Conservation (phyloP, 2,329 filamentous ascomycete species). For the Blastomyces parvus region DNA sequence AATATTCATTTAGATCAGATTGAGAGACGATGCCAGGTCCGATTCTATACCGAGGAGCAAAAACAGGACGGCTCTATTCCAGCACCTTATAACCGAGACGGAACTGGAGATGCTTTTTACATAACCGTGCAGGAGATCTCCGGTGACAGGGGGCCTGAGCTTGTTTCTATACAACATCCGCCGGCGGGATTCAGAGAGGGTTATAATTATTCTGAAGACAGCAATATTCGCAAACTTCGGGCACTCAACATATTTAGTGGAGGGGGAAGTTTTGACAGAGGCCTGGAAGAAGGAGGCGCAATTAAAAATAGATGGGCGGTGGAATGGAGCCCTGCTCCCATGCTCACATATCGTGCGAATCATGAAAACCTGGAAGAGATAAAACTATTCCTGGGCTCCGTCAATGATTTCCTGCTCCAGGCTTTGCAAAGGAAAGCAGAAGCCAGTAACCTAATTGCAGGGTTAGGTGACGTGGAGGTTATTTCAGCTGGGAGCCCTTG, state of each 20-base stretch:
- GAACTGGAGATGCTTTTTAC: constrained; percentile 58
- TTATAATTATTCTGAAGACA: constrained; percentile 37
- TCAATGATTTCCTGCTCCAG: constrained; percentile 55
- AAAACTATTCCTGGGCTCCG: constrained; percentile 58
- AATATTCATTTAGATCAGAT: constrained; percentile 37
- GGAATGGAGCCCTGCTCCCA: constrained; percentile 53
- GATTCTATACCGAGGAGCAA: constrained; percentile 41
- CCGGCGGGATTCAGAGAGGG: constrained; percentile 43
- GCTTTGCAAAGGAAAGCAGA: constrained; percentile 45
- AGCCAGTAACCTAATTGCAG: constrained; percentile 39
- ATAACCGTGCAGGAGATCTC: constrained; percentile 40
- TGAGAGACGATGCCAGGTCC: constrained; percentile 49
- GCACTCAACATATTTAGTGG: constrained; percentile 70
- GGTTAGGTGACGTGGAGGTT: constrained; percentile 55
- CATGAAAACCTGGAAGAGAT: constrained; percentile 32
- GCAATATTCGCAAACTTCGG: constrained; percentile 35
- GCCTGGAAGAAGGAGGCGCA: constrained; percentile 61
- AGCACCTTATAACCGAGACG: constrained; percentile 55
- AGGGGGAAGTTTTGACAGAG: constrained; percentile 66
- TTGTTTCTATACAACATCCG: constrained; percentile 18
- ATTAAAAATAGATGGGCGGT: constrained; percentile 59
- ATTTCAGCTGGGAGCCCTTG: constrained; percentile 68
- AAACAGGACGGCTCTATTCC: constrained; percentile 36
- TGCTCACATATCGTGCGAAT: constrained; percentile 69
- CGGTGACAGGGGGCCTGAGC: constrained; percentile 2